phyloP scores from a whole-genome alignment of 2,329 filamentous ascomycete genomes.

The Aspergillus intermedius region DNA sequence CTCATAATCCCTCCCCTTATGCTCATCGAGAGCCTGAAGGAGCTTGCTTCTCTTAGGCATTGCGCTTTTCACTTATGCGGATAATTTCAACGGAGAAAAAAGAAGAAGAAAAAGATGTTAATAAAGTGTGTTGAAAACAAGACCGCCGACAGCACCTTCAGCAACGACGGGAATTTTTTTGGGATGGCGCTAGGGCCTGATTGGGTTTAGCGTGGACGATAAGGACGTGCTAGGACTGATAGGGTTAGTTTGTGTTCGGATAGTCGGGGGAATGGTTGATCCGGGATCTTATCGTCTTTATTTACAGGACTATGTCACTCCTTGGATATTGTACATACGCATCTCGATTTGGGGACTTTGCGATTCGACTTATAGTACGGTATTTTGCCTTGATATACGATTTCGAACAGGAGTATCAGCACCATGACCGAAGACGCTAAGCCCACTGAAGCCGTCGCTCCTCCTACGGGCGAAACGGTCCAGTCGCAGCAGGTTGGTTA shows the following conservation, averaged over 20 bases:
- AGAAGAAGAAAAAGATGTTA: not conserved
- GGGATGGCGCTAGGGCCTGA: constrained; percentile 16
- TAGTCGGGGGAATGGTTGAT: constrained; percentile 16
- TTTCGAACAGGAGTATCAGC: not conserved
- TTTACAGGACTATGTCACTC: not conserved
- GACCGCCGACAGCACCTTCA: constrained; percentile 8
- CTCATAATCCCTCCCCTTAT: constrained; percentile 61
- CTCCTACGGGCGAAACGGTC: constrained; percentile 13
- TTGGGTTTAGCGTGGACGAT: constrained; percentile 16
- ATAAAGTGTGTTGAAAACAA: constrained; percentile 2
- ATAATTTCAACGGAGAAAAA: not conserved
- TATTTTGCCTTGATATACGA: too few relatives aligned
- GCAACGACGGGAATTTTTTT: constrained; percentile 29
- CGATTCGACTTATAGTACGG: too few relatives aligned
- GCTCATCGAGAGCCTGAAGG: constrained; percentile 51
- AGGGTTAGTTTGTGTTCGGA: constrained; percentile 8
- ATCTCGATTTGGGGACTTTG: too few relatives aligned
- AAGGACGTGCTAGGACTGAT: constrained; percentile 10
- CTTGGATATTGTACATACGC: too few relatives aligned
- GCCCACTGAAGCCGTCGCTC: not conserved
- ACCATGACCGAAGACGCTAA: constrained; percentile 18
- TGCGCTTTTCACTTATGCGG: constrained; percentile 3
- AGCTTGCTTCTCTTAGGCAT: constrained; percentile 54
- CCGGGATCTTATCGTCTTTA: constrained; percentile 17
- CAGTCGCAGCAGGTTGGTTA: constrained; percentile 18